Evolutionary conservation across 2,329 filamentous ascomycete species (phyloP), one percentile per base, ranked within the genome.

Genomic region (Hypoxylon sp.): DNA sequence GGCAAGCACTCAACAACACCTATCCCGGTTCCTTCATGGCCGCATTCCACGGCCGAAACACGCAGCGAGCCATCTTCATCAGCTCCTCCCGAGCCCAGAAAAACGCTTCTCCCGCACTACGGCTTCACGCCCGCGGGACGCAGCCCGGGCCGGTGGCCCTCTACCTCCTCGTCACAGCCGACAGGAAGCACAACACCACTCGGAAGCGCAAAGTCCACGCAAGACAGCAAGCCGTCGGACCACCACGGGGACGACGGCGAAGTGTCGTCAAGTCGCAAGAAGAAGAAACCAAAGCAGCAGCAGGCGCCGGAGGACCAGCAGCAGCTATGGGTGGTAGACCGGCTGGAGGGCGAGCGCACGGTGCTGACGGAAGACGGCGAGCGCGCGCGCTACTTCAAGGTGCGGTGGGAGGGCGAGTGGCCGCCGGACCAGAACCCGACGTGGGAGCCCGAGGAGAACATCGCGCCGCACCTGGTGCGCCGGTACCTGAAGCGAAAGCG

Each of bases 321-420:
- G 3, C 62, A 66, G 2, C 68, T 70, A 21, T 83, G 77, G 72
- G 75, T 78, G 10, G 79, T 83, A 1, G 73, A 81, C 40, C 68
- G 74, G 2, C 69, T 83, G 1, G 77, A 80, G 55, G 78, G 68
- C n/a, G 72, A 79, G 54, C 70, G 72, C 13, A 47, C 76, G 3
- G 69, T 75, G 35, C 69, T 78, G 3, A 72, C 76, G 1, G 71
- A 75, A 10, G 75, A 75, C 3, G 67, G 64, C 2, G 70, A 70
- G 7, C 43, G 65, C 0, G 71, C 78, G 1, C 78, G 79, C 3
- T 77, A 76, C 55, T 86, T 82, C 68, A 73, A 78, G 24, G 82
- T 86, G 1, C 77, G 79, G 5, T 86, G 83, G 83, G 78, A 78
- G 40, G 83, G 83, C 6, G 70, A 83, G 55, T 86, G 83, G 83